A percentile compares a stretch with the other conserved stretches of the same genome.
Evolutionary conservation across 2,329 filamentous ascomycete species (phyloP).

Genomic region (Hypoxylon sp.): DNA sequence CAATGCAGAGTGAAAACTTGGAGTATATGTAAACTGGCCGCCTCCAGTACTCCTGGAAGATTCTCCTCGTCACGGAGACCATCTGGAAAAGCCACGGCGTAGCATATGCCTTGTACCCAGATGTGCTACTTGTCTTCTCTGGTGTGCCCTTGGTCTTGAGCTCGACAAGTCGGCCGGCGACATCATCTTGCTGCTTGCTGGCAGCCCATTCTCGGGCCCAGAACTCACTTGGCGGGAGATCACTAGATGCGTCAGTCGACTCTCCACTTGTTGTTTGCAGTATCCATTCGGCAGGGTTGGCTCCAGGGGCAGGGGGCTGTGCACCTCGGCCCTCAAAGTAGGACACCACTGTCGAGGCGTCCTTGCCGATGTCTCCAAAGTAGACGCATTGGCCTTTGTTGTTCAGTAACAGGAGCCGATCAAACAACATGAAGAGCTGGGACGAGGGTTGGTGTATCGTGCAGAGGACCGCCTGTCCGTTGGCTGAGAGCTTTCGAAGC

Average conservation of each 20-base stretch:
- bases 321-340: slow-evolving; percentile 68
- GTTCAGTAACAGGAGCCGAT: slow-evolving; percentile 77
- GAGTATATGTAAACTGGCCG: slow-evolving; percentile 33
- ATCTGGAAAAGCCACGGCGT: not conserved
- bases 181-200: slow-evolving; percentile 62
- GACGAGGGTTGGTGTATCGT: slow-evolving; percentile 94
- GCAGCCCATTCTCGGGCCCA: slow-evolving; percentile 1
- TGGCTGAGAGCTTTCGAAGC: slow-evolving; percentile 86
- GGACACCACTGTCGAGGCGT: slow-evolving; percentile 67
- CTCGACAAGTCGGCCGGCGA: not conserved
- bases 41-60: slow-evolving; percentile 37
- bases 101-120: slow-evolving; percentile 11
- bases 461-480: slow-evolving; percentile 89
- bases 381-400: slow-evolving; percentile 79
- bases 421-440: slow-evolving; percentile 91
- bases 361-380: slow-evolving; percentile 80
- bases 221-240: not conserved
- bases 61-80: slow-evolving; percentile 7
- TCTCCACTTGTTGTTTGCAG: slow-evolving; percentile 57
- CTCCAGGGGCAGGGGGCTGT: slow-evolving; percentile 70
- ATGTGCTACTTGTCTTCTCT: not conserved
- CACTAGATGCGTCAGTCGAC: not conserved
- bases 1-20: slow-evolving; percentile 29
- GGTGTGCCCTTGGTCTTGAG: not conserved
- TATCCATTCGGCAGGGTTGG: slow-evolving; percentile 88